Conservation (phyloP, 768 basidiomycete species). For the Boletus vinaceobasis region DNA sequence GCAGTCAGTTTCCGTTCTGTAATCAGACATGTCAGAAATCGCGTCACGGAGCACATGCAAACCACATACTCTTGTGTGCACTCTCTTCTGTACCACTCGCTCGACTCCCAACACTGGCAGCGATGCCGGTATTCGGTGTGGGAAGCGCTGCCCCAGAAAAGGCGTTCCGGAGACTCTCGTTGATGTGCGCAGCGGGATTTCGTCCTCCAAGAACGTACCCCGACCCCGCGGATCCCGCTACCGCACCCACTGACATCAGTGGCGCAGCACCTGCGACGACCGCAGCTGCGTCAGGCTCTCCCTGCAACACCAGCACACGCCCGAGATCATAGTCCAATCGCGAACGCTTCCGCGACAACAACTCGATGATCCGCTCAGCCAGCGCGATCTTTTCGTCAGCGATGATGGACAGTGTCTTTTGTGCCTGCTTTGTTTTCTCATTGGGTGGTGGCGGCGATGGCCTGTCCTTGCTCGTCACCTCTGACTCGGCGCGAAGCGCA, state of each 20-base stretch:
- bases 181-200: slow-evolving; percentile 40
- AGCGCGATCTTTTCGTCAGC: slow-evolving; percentile 43
- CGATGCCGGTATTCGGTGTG: slow-evolving; percentile 8
- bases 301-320: slow-evolving; percentile 42
- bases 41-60: not conserved
- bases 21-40: slow-evolving; percentile 1
- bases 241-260: slow-evolving; percentile 14
- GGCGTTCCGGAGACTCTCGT: slow-evolving; percentile 37
- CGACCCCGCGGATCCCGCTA: slow-evolving; percentile 12
- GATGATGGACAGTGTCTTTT: slow-evolving; percentile 31
- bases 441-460: slow-evolving; percentile 26
- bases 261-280: slow-evolving; percentile 28
- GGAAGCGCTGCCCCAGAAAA: slow-evolving; percentile 28
- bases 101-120: slow-evolving; percentile 10
- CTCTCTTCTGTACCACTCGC: slow-evolving; percentile 22
- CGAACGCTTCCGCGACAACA: slow-evolving; percentile 45
- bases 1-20: slow-evolving; percentile 30
- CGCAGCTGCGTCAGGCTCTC: slow-evolving; percentile 38
- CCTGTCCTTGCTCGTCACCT: slow-evolving; percentile 31
- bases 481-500: slow-evolving; percentile 33
- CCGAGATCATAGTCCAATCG: slow-evolving; percentile 47
- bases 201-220: slow-evolving; percentile 34
- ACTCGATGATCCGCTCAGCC: slow-evolving; percentile 41
- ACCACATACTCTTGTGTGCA: slow-evolving; percentile 28
- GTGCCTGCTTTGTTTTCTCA: slow-evolving; percentile 29